Base-by-base conservation (phyloP, 352 stramenopile species). In the Pythium brachiatum region DNA sequence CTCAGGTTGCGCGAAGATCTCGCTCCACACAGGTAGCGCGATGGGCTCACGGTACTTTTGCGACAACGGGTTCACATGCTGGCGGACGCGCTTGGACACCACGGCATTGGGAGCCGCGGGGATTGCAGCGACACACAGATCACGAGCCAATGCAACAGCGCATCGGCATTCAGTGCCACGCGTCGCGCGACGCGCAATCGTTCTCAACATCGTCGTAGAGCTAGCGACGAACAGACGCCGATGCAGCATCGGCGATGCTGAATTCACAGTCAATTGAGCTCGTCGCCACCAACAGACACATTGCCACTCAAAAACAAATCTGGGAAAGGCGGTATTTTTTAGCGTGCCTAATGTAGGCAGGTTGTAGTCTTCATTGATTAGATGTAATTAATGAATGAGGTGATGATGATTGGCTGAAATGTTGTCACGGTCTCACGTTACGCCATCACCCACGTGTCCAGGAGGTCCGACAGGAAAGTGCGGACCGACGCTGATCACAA, bases 51-150 rank as follows among this genome's bases (percentile, higher is more conserved):
- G 79, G 48, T 89, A 95, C 46, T 82, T 66, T 29, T 70, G 71
- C 23, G 84, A 61, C 18, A 95, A 72, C 51, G 87, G 87, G 59
- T 95, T 95, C 59, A 95, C 87, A 56, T 95, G 87, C 71, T 95
- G 85, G 9, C 85, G 83, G 64, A 93, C 86, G 12, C 86, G 73
- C 51, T 80, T 87, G 48, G 73, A 76, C 34, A 57, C 55, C 20
- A 68, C 69, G 38, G 64, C 54, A 16, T 47, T 47, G 5, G 39
- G 39, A n/a, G 39, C 12, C 38, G 27, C 53, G 58, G 58, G 23
- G 11, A 25, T 18, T 7, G 48, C 26, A 16, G 7, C 25, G 1
- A 27, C 20, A 18, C 39, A 47, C n/a, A 47, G 39, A 16, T 47
- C 39, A 27, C 39, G 39, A 50, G 34, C 57, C 46, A 21, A 23